Base-by-base conservation (phyloP, 257 asterid genomes). In the Parsonsia alboflavescens region DNA sequence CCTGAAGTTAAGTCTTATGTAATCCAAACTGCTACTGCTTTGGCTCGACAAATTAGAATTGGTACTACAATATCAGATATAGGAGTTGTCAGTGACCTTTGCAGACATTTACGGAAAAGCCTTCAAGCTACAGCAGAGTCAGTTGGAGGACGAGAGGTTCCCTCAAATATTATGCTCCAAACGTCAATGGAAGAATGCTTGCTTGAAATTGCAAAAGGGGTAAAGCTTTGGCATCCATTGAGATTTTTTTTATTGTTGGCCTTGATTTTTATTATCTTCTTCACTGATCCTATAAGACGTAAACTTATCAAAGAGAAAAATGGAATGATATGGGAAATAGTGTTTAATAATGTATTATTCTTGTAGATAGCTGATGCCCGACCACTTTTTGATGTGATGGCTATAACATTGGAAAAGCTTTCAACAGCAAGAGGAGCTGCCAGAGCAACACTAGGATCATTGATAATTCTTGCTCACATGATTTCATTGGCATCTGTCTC, bases 131-230 rank as follows among this genome's bases (percentile, higher is more conserved):
- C 97, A 53, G 90, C 88, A 6, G 96, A 89, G 80, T 86, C 90
- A 24, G 90, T 73, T 68, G 96, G 88, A 68, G 96, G 89, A 75
- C 87, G 85, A 71, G 96, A 89, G 77, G 75, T 84, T 52, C 84
- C 79, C 79, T 75, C 84, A 75, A 89, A 90, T 78, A 79, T 89
- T 68, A 82, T 85, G 48, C 86, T 95, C 75, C 99, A 89, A 78
- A 81, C 89, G 73, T 87, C 93, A 46, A 86, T 88, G 11, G 96
- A 95, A 80, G 91, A 88, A 57, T 92, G 97, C 80, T 81, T 95
- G 82, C 82, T 90, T 80, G 99, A 95, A 90, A 89, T 89, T 66
- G 96, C 91, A 42, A 89, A 83, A 85, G 99, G 98, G 99, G 99
- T 95, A 92, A 85, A 76, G 28, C 82, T 78, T 62, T 70, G 58